These are phyloP conservation scores for Zygoascus flipseniorum DNA, from an alignment of 805 yeast genomes.

Conservation along the genomic window DNA sequence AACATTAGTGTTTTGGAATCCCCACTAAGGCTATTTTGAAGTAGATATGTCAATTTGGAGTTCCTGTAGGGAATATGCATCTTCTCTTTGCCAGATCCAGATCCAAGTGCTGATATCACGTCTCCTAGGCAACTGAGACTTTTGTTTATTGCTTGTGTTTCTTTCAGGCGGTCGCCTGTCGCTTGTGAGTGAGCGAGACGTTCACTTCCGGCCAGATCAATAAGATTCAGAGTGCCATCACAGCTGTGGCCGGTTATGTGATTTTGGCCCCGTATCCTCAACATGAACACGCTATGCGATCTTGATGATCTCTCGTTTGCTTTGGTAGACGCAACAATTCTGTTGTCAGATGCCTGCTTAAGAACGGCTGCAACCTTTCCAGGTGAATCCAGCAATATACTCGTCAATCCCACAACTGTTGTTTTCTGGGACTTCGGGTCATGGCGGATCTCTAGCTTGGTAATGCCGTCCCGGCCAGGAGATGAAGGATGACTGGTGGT, in stretches of 20 bases:
- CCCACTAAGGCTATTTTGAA: constrained; percentile 79
- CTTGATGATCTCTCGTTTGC: constrained; percentile 82
- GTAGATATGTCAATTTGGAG: constrained; percentile 69
- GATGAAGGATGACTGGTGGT: constrained; percentile 2
- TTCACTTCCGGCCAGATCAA: constrained; percentile 95
- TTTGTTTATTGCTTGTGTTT: constrained; percentile 82
- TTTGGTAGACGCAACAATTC: constrained; percentile 75
- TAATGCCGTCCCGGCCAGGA: neutral
- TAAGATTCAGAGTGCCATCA: constrained; percentile 62
- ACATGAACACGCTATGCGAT: constrained; percentile 76
- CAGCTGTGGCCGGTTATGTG: constrained; percentile 37
- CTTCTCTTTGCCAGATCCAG: constrained; percentile 19
- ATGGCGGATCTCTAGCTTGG: constrained; percentile 64
- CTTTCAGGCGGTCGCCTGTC: constrained; percentile 70
- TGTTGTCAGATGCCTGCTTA: constrained; percentile 44
- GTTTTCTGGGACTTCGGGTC: constrained; percentile 49
- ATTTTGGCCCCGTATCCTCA: constrained; percentile 52
- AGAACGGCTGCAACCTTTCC: constrained; percentile 45
- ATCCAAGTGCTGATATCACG: constrained; percentile 66
- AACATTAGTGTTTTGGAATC: constrained; percentile 87
- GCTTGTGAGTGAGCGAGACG: constrained; percentile 67
- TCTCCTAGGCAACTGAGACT: constrained; percentile 85
- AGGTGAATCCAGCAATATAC: constrained; percentile 38
- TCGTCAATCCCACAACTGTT: constrained; percentile 49
- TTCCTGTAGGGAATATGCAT: constrained; percentile 59